Evolutionary conservation across 441 rosid genomes (phyloP).

Genomic region (California macrophylla): DNA sequence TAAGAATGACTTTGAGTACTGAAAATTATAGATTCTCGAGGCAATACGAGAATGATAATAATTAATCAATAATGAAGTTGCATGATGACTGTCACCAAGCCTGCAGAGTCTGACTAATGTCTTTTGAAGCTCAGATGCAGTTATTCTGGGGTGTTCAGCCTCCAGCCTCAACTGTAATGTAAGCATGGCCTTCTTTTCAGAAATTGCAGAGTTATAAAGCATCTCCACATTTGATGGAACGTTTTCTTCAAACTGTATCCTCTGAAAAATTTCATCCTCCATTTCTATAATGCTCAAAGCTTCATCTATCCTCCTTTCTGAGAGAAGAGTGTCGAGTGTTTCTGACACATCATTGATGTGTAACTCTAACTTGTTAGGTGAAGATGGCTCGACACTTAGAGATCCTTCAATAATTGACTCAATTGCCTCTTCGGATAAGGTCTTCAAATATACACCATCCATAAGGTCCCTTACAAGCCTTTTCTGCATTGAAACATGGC

Average conservation of each 20-base stretch:
- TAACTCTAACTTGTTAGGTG: slow-evolving; percentile 24
- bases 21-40: slow-evolving; percentile 30
- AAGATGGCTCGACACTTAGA: slow-evolving; percentile 21
- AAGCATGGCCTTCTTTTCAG: slow-evolving; percentile 34
- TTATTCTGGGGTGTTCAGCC: slow-evolving; percentile 45
- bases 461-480: slow-evolving; percentile 35
- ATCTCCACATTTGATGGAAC: slow-evolving; percentile 15
- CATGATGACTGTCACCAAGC: slow-evolving; percentile 38
- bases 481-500: slow-evolving; percentile 37
- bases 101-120: slow-evolving; percentile 38
- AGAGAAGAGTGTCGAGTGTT: slow-evolving; percentile 35
- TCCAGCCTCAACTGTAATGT: slow-evolving; percentile 27
- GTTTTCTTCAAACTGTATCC: slow-evolving; percentile 21
- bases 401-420: slow-evolving; percentile 24
- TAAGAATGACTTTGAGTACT: slow-evolving; percentile 23
- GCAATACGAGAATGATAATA: slow-evolving; percentile 41
- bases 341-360: slow-evolving; percentile 31
- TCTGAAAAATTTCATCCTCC: slow-evolving; percentile 35
- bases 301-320: slow-evolving; percentile 43
- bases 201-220: slow-evolving; percentile 30
- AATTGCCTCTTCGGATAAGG: slow-evolving; percentile 28
- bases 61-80: slow-evolving; percentile 40
- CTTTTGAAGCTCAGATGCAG: slow-evolving; percentile 48
- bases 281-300: slow-evolving; percentile 34
- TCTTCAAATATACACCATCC: slow-evolving; percentile 26